Conservation (phyloP, 305 asterid genomes). For the Solanum hybrid region DNA sequence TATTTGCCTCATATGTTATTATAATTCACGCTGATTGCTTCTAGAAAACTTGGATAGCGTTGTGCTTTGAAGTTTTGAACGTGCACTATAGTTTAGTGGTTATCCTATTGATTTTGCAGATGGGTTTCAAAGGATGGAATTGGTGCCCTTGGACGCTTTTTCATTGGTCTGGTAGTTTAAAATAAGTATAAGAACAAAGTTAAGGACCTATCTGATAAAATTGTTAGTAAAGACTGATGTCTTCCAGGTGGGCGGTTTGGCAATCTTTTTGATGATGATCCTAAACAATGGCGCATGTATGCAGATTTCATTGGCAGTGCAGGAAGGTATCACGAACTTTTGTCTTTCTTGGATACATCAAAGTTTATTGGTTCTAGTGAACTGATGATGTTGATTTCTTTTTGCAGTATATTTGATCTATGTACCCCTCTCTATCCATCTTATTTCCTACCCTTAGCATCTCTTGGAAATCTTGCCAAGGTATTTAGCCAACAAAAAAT, state of each 20-base stretch:
- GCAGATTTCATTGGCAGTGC: slow-evolving; percentile 94
- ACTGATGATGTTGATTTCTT: not conserved
- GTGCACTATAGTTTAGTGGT: slow-evolving; percentile 1
- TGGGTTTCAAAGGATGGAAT: slow-evolving; percentile 98
- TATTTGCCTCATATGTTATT: not conserved
- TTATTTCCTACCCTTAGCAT: slow-evolving; percentile 81
- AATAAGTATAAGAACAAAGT: slow-evolving; percentile 5
- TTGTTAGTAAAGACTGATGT: slow-evolving; percentile 14
- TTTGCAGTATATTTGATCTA: slow-evolving; percentile 91
- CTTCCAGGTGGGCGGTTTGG: slow-evolving; percentile 89
- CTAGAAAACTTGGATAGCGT: not conserved
- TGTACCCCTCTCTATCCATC: slow-evolving; percentile 73
- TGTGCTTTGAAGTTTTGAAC: not conserved
- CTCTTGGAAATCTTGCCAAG: slow-evolving; percentile 92
- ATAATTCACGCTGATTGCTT: not conserved
- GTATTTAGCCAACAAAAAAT: slow-evolving; percentile 16
- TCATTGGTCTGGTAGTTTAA: slow-evolving; percentile 54
- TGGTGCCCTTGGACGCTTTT: slow-evolving; percentile 91
- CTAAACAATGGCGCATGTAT: slow-evolving; percentile 95
- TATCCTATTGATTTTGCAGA: slow-evolving; percentile 33
- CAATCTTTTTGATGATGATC: slow-evolving; percentile 87
- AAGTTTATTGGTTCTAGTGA: not conserved
- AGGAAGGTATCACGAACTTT: slow-evolving; percentile 49
- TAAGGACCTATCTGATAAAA: slow-evolving; percentile 7
- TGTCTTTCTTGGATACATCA: not conserved